A percentile compares a stretch with the other conserved stretches of the same genome.
Conservation (phyloP, 2,329 filamentous ascomycete genomes). For the Bipolaris victoriae region DNA sequence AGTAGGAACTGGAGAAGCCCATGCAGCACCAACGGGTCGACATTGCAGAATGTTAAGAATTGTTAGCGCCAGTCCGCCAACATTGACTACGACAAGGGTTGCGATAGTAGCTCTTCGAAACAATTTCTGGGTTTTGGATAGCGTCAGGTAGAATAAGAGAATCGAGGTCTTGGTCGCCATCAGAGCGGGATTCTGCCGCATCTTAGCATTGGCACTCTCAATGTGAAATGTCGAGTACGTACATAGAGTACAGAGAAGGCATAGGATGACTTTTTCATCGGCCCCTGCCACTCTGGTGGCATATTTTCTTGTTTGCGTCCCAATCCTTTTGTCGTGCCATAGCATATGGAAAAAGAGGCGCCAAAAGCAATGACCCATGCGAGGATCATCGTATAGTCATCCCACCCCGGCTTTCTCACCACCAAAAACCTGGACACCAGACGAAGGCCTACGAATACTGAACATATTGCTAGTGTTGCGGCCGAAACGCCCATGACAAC, state of each 20-base stretch:
- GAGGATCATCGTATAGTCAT: conserved; percentile 81
- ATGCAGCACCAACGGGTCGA: conserved; percentile 73
- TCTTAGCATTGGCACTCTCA: conserved; percentile 21
- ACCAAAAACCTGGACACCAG: conserved; percentile 75
- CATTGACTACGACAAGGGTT: conserved; percentile 77
- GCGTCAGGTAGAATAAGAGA: conserved; percentile 83
- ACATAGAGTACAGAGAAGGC: conserved; percentile 67
- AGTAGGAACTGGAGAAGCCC: conserved; percentile 56
- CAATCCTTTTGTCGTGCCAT: conserved; percentile 68
- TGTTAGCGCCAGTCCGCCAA: conserved; percentile 78
- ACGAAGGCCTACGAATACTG: conserved; percentile 75
- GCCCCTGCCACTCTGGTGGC: conserved; percentile 53
- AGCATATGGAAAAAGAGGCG: conserved; percentile 69
- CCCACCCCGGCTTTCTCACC: conserved; percentile 72
- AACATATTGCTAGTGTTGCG: conserved; percentile 70
- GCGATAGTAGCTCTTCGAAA: conserved; percentile 83
- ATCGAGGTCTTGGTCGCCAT: conserved; percentile 96
- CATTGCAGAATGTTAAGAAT: conserved; percentile 90
- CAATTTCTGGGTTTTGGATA: conserved; percentile 78
- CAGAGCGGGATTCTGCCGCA: conserved; percentile 76
- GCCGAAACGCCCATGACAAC: conserved; percentile 73
- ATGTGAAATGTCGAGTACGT: conserved; percentile 29
- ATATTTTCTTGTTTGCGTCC: conserved; percentile 72
- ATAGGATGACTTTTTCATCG: conserved; percentile 65
- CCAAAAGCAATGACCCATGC: conserved; percentile 78